These are phyloP conservation scores for Chaetoceros tenuissimus DNA, from an alignment of 108 stramenopile genomes.

Conservation along the genomic window DNA sequence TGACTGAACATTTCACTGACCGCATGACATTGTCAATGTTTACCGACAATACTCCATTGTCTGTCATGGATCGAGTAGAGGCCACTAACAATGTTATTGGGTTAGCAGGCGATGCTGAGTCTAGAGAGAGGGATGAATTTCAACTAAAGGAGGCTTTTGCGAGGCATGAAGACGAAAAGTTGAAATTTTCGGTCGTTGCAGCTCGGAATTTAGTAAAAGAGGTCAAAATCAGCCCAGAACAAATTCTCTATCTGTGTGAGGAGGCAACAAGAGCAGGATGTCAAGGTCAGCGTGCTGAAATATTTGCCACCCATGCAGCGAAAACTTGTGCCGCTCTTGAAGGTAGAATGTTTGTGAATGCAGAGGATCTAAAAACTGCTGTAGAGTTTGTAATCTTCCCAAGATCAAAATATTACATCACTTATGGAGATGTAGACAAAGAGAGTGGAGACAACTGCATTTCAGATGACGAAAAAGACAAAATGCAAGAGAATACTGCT, in stretches of 20 bases:
- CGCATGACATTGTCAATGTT: constrained; percentile 52
- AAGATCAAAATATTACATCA: constrained; percentile 17
- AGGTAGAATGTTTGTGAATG: constrained; percentile 27
- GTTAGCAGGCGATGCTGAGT: constrained; percentile 23
- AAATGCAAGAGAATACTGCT: not conserved
- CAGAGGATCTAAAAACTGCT: constrained; percentile 35
- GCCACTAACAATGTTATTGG: constrained; percentile 36
- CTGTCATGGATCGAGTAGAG: constrained; percentile 37
- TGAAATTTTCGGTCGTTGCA: constrained; percentile 41
- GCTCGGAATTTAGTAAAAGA: constrained; percentile 37
- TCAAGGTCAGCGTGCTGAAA: constrained; percentile 66
- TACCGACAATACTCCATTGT: constrained; percentile 38
- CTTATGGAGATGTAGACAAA: not conserved
- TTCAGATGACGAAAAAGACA: not conserved
- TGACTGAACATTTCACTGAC: constrained; percentile 60
- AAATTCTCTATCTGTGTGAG: constrained; percentile 64
- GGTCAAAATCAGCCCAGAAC: constrained; percentile 20
- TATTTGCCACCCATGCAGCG: constrained; percentile 59
- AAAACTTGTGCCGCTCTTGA: constrained; percentile 60
- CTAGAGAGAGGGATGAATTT: constrained; percentile 7
- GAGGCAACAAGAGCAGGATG: constrained; percentile 59
- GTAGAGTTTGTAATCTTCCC: constrained; percentile 56
- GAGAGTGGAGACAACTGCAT: not conserved
- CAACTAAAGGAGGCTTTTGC: constrained; percentile 17
- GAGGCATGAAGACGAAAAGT: constrained; percentile 35